These are phyloP conservation scores for Tylopilus rubrobrunneus DNA, from an alignment of 768 basidiomycete species.

Conservation along the genomic window DNA sequence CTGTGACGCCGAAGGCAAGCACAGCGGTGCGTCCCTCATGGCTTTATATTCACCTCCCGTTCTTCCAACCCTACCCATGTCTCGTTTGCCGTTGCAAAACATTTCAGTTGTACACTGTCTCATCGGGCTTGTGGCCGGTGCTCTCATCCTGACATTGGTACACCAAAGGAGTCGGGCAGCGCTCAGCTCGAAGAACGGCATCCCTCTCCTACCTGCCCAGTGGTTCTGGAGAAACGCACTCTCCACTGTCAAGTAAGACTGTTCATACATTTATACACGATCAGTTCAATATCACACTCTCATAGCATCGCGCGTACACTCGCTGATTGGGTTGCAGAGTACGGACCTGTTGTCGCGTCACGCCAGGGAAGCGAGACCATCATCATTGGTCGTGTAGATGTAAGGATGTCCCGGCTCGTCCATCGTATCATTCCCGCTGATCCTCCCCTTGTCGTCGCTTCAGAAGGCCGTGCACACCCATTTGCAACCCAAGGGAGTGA, in stretches of 20 bases:
- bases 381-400: constrained; percentile 22
- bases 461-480: too few relatives aligned
- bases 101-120: background rate
- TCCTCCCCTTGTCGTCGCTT: background rate
- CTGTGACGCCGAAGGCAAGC: background rate
- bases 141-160: background rate
- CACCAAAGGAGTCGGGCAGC: constrained; percentile 1
- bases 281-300: background rate
- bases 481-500: too few relatives aligned
- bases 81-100: background rate
- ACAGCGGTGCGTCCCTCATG: background rate
- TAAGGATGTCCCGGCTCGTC: background rate
- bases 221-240: constrained; percentile 25
- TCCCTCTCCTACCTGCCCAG: constrained; percentile 21
- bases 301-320: constrained; percentile 28
- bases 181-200: background rate
- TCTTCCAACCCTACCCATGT: background rate
- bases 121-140: constrained; percentile 1
- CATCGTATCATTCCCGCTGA: background rate
- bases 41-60: background rate
- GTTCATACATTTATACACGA: background rate
- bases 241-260: constrained; percentile 18
- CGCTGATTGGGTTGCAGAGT: constrained; percentile 50
- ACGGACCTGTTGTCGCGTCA: constrained; percentile 54
- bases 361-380: constrained; percentile 38